Percentiles rank a stretch among this genome's conserved stretches.
phyloP scores from a whole-genome alignment of 1,284 basidiomycete genomes.

The Sparassis latifolia region DNA sequence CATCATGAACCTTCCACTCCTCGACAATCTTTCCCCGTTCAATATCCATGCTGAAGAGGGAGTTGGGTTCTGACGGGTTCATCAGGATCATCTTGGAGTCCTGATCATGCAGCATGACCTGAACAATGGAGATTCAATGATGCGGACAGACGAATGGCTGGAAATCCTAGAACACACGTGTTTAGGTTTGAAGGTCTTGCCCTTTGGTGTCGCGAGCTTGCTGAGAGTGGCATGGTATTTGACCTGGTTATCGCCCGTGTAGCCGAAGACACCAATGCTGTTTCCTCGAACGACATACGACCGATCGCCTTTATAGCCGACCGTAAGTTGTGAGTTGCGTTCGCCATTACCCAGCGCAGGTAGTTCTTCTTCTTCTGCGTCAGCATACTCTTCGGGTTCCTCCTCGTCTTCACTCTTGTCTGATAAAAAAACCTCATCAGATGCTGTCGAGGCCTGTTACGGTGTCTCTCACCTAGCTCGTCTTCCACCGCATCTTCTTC shows the following conservation, averaged over 20 bases:
- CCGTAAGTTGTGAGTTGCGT: conserved; percentile 84
- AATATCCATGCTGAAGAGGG: conserved; percentile 90
- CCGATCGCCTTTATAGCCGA: conserved; percentile 94
- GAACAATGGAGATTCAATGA: not conserved
- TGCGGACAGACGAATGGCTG: no score
- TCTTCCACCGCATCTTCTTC: conserved; percentile 70
- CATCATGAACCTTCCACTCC: conserved; percentile 95
- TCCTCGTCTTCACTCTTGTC: conserved; percentile 35
- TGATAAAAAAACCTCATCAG: conserved; percentile 5
- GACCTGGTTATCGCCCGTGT: conserved; percentile 72
- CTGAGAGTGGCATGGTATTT: conserved; percentile 89
- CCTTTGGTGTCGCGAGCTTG: conserved; percentile 76
- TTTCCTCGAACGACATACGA: conserved; percentile 95
- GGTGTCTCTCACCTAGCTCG: conserved; percentile 36
- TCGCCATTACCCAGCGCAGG: conserved; percentile 47
- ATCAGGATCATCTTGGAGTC: conserved; percentile 94
- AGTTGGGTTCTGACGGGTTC: conserved; percentile 80
- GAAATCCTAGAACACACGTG: conserved; percentile 47
- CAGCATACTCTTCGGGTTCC: conserved; percentile 38
- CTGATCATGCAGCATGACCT: conserved; percentile 98
- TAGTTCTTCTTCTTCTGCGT: conserved; percentile 45
- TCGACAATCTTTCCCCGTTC: conserved; percentile 97
- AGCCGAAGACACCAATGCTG: conserved; percentile 96
- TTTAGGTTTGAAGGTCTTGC: conserved; percentile 81
- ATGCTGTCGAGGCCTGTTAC: not conserved